Evolutionary conservation across 2,329 filamentous ascomycete genomes (phyloP), one percentile per base, ranked within the genome.

Genomic region (Hortaea werneckii): DNA sequence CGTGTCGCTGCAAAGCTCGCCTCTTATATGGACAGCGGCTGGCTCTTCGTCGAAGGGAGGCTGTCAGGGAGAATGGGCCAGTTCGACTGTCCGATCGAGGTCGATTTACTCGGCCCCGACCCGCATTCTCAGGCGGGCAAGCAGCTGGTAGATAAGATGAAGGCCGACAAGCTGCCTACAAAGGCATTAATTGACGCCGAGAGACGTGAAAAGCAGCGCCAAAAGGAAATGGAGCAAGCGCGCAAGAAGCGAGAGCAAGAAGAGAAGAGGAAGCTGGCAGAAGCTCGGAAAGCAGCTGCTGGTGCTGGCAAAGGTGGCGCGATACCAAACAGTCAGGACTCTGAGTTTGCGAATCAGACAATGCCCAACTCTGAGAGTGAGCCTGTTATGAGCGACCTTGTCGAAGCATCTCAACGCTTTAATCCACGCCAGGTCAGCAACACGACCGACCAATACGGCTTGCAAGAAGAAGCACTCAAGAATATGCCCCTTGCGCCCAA

Each of bases 401-500:
- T 87, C 11, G 71, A 75, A 42, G 73, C 73, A 30, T 87, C 84
- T 56, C 75, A 85, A 55, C 71, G 74, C 3, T 79, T 88, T 54
- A 80, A 84, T 52, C 76, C 83, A 7, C 74, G 83, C 34, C 75
- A 79, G 49, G 76, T 79, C 38, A 76, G 73, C 11, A 75, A 82
- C 58, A 76, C 81, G 9, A 75, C 82, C 5, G 83, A 89, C 57
- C 76, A 78, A 35, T 77, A 90, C 55, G 83, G 84, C 1, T 74
- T 81, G 55, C 77, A 80, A 34, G 87, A 94, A 65, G 74, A 80
- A 1, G 72, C 81, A 11, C 67, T 95, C 44, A 75, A 77, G 5
- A 76, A 78, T 38, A 79, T 94, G 79, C 82, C 85, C 0, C 78
- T 78, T 71, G 85, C 82, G 2, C 64, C 76, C 4, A 84, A 87